Percentiles rank a stretch among this genome's conserved stretches.
Evolutionary conservation across 768 basidiomycete genomes (phyloP).

Genomic region (Rhodocollybia butyracea): DNA sequence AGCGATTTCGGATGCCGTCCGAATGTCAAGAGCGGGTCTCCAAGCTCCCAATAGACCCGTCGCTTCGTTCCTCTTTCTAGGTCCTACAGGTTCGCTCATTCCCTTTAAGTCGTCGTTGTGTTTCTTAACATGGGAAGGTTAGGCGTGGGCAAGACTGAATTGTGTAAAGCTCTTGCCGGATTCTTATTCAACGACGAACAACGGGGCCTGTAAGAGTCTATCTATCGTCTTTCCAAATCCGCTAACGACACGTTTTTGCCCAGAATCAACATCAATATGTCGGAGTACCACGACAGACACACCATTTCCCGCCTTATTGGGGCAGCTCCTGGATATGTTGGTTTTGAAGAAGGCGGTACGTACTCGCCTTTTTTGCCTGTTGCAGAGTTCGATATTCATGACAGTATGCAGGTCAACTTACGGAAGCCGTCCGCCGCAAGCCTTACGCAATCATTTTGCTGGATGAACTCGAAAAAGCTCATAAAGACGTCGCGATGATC

Average conservation of each 20-base stretch:
- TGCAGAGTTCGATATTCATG: neutral
- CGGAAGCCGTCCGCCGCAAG: conserved; percentile 87
- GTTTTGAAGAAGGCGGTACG: conserved; percentile 77
- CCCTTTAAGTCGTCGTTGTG: too few species aligned
- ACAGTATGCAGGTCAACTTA: conserved; percentile 55
- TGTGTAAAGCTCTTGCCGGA: conserved; percentile 82
- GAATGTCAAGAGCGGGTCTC: conserved; percentile 88
- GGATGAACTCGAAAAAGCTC: conserved; percentile 91
- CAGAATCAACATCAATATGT: conserved; percentile 92
- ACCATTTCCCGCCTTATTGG: conserved; percentile 90
- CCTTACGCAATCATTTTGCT: conserved; percentile 86
- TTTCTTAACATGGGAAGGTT: too few species aligned
- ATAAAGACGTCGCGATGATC: conserved; percentile 91
- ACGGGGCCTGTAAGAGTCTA: conserved; percentile 64
- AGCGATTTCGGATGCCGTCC: conserved; percentile 86
- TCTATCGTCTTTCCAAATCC: neutral
- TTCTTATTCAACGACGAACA: conserved; percentile 92
- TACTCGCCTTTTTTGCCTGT: neutral
- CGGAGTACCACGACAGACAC: conserved; percentile 93
- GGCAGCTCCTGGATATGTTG: conserved; percentile 91
- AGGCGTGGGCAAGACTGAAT: conserved; percentile 90
- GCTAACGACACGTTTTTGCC: neutral
- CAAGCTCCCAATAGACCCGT: conserved; percentile 88
- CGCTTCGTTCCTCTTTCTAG: conserved; percentile 89
- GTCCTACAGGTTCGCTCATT: too few species aligned